Evolutionary conservation across 1,284 basidiomycete genomes (phyloP), one percentile per base, ranked within the genome.

Genomic region (Naganishia sp.): DNA sequence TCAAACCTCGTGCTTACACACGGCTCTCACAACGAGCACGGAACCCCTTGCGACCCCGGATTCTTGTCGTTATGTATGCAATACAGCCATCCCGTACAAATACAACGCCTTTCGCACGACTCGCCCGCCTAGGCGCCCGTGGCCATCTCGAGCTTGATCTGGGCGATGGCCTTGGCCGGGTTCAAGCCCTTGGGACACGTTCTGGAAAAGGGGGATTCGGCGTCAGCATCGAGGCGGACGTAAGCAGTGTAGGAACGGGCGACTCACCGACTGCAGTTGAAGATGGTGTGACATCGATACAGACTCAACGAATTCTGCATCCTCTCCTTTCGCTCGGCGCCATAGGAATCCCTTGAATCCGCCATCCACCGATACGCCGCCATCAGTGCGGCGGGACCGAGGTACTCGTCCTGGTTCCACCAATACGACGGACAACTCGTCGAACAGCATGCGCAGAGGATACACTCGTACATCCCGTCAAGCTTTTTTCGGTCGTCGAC

Each of bases 141-240:
- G 4, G 91, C 90, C 68, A 94, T 86, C 83, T 92, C 89, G 52
- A 91, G 84, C 84, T 94, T 94, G 81, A 94, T 90, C 82, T 89
- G 88, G 25, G 89, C 89, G 73, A 94, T 93, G 7, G 92, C 92
- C 55, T 70, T 70, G 1, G 90, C 91, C 1, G 92, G 92, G 83
- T 95, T 96, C 69, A 98, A 85, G 63, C 94, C 93, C 86, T 96
- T 96, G 71, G 93, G 94, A 81, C 93, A 96, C 42, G 94, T 96
- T 71, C 90, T 58, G 21, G 11, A 35, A 45, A 18, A 52, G 10
- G 28, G 7, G 39, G 2, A 31, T 45, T n/a, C n/a, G n/a, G n/a
- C n/a, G n/a, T n/a, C 9, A 63, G 39, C 57, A 51, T 6, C 28
- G 28, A 28, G 28, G 28, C 28, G 5, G 13, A 28, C 51, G 28